Evolutionary conservation across 2,329 filamentous ascomycete species (phyloP), one percentile per base, ranked within the genome.

Genomic region (Botrytis paeoniae): DNA sequence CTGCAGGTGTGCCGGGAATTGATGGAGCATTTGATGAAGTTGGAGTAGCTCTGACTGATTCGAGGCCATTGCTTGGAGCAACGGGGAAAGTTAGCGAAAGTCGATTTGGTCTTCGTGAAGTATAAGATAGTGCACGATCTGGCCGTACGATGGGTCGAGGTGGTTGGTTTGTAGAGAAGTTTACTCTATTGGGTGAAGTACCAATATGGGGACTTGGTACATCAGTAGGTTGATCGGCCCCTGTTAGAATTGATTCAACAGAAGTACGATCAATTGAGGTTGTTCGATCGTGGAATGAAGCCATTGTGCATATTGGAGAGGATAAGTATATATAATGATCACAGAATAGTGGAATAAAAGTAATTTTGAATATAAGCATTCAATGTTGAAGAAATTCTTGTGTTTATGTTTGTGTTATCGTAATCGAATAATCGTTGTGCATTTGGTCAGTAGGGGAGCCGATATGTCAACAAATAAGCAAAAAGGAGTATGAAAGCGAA

Each of bases 41-140:
- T 4, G 79, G 78, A 48, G 79, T 80, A 57, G 75, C 74, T 75
- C 75, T 78, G 9, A 74, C 57, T 25, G 76, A 79, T 45, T 80
- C 79, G 43, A 32, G 75, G 32, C 75, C 75, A 51, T 54, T 76
- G 68, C 72, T 78, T 12, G 80, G 72, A 71, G 79, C 78, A 39
- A 81, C 74, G 4, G 80, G 80, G 73, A 81, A 81, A 65, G 76
- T 80, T 57, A 81, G 73, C 6, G 80, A 81, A 35, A 81, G 70
- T 59, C 80, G 77, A 71, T 80, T 80, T 14, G 79, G 77, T 69
- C 76, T 75, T 72, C 76, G 74, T 16, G 77, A 76, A 25, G 74
- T 79, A 51, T 78, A 78, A 4, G 79, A 80, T 54, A 78, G 65
- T 45, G 78, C 72, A 74, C 79, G 75, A 75, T 77, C 48, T 74